phyloP scores from a whole-genome alignment of 768 basidiomycete species.

The Tubosaeta brunneosetosa region DNA sequence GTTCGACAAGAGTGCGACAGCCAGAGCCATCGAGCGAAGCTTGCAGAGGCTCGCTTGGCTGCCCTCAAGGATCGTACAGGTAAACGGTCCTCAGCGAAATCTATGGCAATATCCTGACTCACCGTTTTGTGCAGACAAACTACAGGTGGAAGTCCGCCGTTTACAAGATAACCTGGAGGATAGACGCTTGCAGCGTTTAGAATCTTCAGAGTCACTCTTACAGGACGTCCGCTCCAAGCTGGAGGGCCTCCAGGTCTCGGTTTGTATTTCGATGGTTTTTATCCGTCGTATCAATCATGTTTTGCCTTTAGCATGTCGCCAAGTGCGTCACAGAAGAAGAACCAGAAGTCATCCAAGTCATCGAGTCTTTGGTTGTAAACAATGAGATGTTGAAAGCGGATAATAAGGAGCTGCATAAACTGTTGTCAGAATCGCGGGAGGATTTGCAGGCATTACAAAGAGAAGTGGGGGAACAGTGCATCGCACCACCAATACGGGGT shows the following conservation, averaged over 20 bases:
- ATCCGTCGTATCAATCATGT: conserved; percentile 12
- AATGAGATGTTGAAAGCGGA: conserved; percentile 81
- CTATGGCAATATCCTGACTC: conserved; percentile 1
- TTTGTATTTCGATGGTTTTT: conserved; percentile 30
- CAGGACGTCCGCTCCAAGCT: conserved; percentile 62
- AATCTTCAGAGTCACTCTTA: conserved; percentile 63
- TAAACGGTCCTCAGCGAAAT: conserved; percentile 24
- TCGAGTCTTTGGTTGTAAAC: conserved; percentile 83
- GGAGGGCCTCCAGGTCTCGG: conserved; percentile 54
- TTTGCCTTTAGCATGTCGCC: conserved; percentile 34
- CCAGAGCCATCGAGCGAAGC: conserved; percentile 59
- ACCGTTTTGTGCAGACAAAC: conserved; percentile 47
- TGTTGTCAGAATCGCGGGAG: conserved; percentile 74
- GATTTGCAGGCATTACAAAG: conserved; percentile 64
- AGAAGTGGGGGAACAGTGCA: conserved; percentile 71
- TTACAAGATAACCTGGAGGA: conserved; percentile 62
- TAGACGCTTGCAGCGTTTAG: conserved; percentile 53
- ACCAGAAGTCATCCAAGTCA: conserved; percentile 58
- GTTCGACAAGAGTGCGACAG: conserved; percentile 76
- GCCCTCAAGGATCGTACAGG: conserved; percentile 66
- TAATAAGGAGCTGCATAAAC: conserved; percentile 70
- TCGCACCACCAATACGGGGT: conserved; percentile 46
- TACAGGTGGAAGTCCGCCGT: conserved; percentile 61
- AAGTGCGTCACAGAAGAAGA: conserved; percentile 39
- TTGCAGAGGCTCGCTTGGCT: conserved; percentile 62